These are phyloP conservation scores for Aspergillus leporis DNA, from an alignment of 495 filamentous ascomycete genomes.

Conservation along the genomic window DNA sequence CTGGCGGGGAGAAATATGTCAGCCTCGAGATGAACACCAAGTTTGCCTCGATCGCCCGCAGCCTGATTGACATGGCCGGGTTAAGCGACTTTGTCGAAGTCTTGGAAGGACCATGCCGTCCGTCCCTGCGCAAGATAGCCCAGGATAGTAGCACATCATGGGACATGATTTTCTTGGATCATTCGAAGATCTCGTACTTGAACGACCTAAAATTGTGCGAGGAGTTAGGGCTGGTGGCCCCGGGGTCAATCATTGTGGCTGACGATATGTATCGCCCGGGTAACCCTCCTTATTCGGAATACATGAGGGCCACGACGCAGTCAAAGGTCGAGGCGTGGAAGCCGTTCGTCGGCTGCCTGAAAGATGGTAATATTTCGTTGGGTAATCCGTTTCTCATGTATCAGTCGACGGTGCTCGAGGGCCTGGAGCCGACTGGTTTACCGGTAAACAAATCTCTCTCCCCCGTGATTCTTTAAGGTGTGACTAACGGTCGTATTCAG, in stretches of 20 bases:
- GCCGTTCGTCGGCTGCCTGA: constrained; percentile 16
- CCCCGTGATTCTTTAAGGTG: background rate
- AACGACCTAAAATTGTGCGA: constrained; percentile 67
- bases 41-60: constrained; percentile 56
- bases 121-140: constrained; percentile 50
- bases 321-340: constrained; percentile 18
- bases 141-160: constrained; percentile 39
- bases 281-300: constrained; percentile 58
- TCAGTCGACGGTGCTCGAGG: constrained; percentile 9
- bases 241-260: constrained; percentile 58
- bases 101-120: constrained; percentile 55
- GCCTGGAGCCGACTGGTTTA: constrained; percentile 7
- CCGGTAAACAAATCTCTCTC: too few relatives aligned
- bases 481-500: background rate
- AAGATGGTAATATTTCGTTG: background rate
- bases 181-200: constrained; percentile 61
- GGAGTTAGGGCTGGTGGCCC: constrained; percentile 53
- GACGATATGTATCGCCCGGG: constrained; percentile 68
- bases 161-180: constrained; percentile 67
- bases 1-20: constrained; percentile 53
- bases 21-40: constrained; percentile 61
- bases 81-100: constrained; percentile 60
- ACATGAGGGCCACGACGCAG: constrained; percentile 15
- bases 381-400: constrained; percentile 10
- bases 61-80: constrained; percentile 61